Evolutionary conservation across 495 filamentous ascomycete genomes (phyloP).

Genomic region (Neurospora sp.): DNA sequence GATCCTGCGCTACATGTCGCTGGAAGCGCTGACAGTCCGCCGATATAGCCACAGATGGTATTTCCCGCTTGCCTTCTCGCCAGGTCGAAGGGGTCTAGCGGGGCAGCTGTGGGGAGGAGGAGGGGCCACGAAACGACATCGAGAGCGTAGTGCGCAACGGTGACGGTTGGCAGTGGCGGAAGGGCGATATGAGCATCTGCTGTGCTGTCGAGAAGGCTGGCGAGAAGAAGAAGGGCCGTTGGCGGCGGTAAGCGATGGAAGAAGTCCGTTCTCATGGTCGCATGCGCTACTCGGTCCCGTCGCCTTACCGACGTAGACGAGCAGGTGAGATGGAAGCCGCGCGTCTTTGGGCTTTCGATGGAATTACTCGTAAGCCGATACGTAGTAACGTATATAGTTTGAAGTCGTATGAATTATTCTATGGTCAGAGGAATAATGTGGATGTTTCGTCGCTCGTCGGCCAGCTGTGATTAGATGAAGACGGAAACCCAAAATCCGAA

Average conservation of each 20-base stretch:
- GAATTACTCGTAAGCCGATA: not conserved
- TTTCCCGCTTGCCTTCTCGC: constrained; percentile 28
- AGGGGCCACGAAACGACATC: constrained; percentile 33
- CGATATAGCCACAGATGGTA: constrained; percentile 39
- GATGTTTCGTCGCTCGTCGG: not conserved
- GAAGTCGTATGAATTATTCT: not conserved
- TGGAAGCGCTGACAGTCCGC: constrained; percentile 30
- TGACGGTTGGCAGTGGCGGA: constrained; percentile 23
- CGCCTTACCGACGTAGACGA: not conserved
- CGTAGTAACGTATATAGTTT: not conserved
- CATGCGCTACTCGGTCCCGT: not conserved
- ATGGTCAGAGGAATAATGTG: not conserved
- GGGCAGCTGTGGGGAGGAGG: constrained; percentile 28
- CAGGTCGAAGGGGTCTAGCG: constrained; percentile 22
- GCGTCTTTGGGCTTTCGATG: not conserved
- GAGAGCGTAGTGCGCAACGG: constrained; percentile 27
- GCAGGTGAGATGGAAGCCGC: not conserved
- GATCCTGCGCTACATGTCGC: constrained; percentile 40
- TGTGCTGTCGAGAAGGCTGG: constrained; percentile 23
- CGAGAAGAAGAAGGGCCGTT: constrained; percentile 30
- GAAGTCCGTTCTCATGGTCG: constrained; percentile 22
- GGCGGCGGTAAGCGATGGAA: constrained; percentile 32
- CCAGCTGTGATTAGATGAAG: not conserved
- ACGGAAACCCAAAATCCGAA: not conserved
- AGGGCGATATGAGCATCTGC: constrained; percentile 23